Conservation (phyloP, 2,329 filamentous ascomycete genomes). For the Lecanicillium sp. region DNA sequence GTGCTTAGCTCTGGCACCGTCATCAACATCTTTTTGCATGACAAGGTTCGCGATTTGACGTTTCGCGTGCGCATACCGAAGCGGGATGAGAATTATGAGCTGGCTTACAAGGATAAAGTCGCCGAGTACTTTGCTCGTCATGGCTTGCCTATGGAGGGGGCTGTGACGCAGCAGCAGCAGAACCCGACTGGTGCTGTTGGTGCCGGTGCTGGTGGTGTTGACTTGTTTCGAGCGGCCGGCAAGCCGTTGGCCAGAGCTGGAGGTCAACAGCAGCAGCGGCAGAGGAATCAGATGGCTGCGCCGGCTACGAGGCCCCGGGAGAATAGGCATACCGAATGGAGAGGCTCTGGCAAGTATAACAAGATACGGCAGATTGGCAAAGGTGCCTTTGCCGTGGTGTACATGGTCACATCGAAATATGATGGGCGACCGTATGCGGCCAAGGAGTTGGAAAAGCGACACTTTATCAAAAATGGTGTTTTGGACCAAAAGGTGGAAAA, state of each 20-base stretch:
- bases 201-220: constrained; percentile 15
- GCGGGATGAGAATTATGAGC: constrained; percentile 56
- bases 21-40: constrained; percentile 57
- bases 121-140: constrained; percentile 50
- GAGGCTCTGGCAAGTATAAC: constrained; percentile 78
- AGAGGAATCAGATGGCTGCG: background rate
- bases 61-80: constrained; percentile 83
- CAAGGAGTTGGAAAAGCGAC: constrained; percentile 89
- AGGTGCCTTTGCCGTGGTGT: constrained; percentile 90
- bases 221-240: constrained; percentile 17
- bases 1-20: constrained; percentile 66
- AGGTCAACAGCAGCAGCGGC: background rate
- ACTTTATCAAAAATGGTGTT: constrained; percentile 86
- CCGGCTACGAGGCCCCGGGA: constrained; percentile 8
- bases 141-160: constrained; percentile 14
- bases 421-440: constrained; percentile 80
- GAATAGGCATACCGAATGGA: constrained; percentile 58
- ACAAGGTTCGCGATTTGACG: constrained; percentile 50
- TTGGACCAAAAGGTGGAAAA: constrained; percentile 90
- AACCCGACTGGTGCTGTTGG: background rate
- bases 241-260: background rate
- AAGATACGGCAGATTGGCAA: constrained; percentile 75
- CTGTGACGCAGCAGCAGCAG: constrained; percentile 2
- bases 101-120: constrained; percentile 61
- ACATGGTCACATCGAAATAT: constrained; percentile 78